Conservation (phyloP, 2,329 filamentous ascomycete genomes). For the Parasarocladium wereldwijsianum region DNA sequence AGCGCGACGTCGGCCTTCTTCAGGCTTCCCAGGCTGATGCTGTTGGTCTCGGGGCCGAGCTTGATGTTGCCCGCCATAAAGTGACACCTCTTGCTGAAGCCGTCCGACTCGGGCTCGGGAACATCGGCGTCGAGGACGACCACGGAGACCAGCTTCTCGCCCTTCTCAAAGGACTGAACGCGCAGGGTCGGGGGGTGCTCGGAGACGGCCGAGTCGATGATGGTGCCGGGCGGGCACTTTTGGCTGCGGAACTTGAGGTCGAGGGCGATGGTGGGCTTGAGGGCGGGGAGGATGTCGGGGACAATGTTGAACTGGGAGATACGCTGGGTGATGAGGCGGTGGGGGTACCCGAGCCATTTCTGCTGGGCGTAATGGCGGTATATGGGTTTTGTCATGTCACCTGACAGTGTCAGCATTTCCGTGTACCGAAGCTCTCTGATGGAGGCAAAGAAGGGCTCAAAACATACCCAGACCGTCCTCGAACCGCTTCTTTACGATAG, state of each 20-base stretch:
- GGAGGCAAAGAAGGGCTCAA: neutral
- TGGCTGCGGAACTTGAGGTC: conserved; percentile 63
- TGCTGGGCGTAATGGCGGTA: conserved; percentile 79
- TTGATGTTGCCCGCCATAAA: conserved; percentile 61
- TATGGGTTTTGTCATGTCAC: conserved; percentile 91
- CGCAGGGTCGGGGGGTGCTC: conserved; percentile 61
- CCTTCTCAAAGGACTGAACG: conserved; percentile 73
- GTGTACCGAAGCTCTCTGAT: no score
- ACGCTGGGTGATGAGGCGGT: conserved; percentile 68
- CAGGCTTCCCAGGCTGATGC: conserved; percentile 45
- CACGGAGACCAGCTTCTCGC: conserved; percentile 69
- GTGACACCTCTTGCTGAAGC: conserved; percentile 71
- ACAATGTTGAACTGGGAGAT: conserved; percentile 76
- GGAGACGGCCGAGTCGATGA: conserved; percentile 60
- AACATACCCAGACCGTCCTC: conserved; percentile 75
- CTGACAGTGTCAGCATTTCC: conserved; percentile 28
- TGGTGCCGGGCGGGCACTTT: conserved; percentile 60
- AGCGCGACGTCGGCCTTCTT: conserved; percentile 48
- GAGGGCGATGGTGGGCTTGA: conserved; percentile 68
- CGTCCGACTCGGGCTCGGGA: conserved; percentile 59
- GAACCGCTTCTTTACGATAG: conserved; percentile 80
- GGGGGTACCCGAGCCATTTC: conserved; percentile 78
- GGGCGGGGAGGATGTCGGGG: conserved; percentile 71
- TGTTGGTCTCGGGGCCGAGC: conserved; percentile 35
- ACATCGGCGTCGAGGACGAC: conserved; percentile 85